Evolutionary conservation across 768 basidiomycete genomes (phyloP), one percentile per base, ranked within the genome.

Genomic region (Zangia roseola): DNA sequence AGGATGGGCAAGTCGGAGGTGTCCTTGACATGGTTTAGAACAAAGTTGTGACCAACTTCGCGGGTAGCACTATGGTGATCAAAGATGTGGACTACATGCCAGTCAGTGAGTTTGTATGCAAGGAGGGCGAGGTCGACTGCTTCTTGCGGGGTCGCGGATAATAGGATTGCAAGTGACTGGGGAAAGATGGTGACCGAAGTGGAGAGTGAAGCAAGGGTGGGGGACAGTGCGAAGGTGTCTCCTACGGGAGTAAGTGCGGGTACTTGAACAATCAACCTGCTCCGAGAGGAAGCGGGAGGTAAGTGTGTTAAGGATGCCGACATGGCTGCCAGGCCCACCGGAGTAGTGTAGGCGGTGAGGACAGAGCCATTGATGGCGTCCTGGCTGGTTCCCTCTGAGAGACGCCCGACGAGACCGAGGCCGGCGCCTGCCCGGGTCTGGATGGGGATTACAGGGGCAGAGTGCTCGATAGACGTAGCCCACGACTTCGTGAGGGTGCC

Each of bases 381-480:
- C 56, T 76, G 77, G 65, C 86, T 89, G 14, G 90, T 82, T 31
- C 88, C 86, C 60, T 89, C 85, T 7, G 86, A 89, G 42, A 93
- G 71, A 43, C 91, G 74, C 30, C 94, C 89, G 46, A 89, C 78
- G 55, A 94, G 74, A 59, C 80, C 79, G 49, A 92, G 68, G 9
- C 93, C 93, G 16, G 93, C 91, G 40, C 93, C 93, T 6, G 85
- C 77, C 50, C 93, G 76, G 20, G 89, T 91, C 71, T 95, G 91
- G 54, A 91, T 73, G 43, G 80, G 71, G 36, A 88, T 75, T 6
- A 88, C 80, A 16, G 80, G 72, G 0, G 82, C 78, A 1, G 79
- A 71, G 16, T 69, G 63, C 28, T 65, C 54, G 31, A 62, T 62
- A 4, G 74, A 60, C 16, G 74, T 65, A 3, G 79, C 69, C 84